Percentiles rank a stretch among this genome's conserved stretches.
Evolutionary conservation across 345 rosid genomes (phyloP).

Genomic region (Populus pruinosa): DNA sequence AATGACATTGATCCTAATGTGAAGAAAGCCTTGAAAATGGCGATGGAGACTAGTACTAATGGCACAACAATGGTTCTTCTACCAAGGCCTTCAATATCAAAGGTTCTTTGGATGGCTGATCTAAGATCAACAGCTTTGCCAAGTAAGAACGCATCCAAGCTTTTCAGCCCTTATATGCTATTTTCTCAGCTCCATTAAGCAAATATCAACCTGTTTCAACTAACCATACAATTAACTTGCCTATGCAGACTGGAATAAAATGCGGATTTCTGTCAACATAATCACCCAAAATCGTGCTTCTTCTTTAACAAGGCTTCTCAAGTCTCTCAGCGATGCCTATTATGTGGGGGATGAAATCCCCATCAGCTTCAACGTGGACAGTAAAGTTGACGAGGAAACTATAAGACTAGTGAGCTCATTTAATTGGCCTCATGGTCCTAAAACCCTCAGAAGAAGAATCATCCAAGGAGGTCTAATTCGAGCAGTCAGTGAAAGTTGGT

Average conservation of each 20-base stretch:
- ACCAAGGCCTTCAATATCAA: slow-evolving; percentile 68
- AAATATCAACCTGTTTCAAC: not conserved
- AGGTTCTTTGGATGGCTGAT: slow-evolving; percentile 98
- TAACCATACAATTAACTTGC: not conserved
- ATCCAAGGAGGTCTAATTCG: slow-evolving; percentile 97
- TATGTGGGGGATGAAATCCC: slow-evolving; percentile 80
- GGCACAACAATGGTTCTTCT: slow-evolving; percentile 56
- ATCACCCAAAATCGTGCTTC: slow-evolving; percentile 78
- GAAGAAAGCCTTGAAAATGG: slow-evolving; percentile 91
- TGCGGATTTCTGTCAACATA: slow-evolving; percentile 83
- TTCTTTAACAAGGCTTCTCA: slow-evolving; percentile 71
- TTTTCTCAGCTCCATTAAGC: not conserved
- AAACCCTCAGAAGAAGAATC: slow-evolving; percentile 86
- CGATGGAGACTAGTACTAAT: slow-evolving; percentile 51
- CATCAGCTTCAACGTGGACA: slow-evolving; percentile 91
- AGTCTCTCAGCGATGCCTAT: slow-evolving; percentile 70
- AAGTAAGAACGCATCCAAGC: slow-evolving; percentile 46
- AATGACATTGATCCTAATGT: slow-evolving; percentile 64
- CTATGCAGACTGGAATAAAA: slow-evolving; percentile 85
- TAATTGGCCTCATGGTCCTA: slow-evolving; percentile 90
- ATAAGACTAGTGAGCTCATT: slow-evolving; percentile 66
- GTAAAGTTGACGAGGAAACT: slow-evolving; percentile 87
- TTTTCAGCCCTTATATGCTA: not conserved
- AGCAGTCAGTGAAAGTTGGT: slow-evolving; percentile 99
- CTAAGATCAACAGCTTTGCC: slow-evolving; percentile 89